Base-by-base conservation (phyloP, 306 rosid species). In the Prunus fruticosa region DNA sequence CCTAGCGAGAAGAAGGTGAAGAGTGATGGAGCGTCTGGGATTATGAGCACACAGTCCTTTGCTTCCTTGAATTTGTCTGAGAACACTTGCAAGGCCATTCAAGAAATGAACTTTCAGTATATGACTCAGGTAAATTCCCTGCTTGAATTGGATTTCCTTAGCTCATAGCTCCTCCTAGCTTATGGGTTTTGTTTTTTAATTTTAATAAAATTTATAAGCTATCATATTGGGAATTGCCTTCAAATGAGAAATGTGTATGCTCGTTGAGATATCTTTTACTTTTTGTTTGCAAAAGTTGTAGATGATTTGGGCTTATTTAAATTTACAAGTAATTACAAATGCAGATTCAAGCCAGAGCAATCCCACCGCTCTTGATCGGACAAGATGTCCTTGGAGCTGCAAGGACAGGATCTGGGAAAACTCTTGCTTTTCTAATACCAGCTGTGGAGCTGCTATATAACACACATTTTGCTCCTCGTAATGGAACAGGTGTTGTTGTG, bases 341-440 rank as follows among this genome's bases (percentile, higher is more conserved):
- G 86, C 80, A 92, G 99, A 95, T 95, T 86, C 99, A 95, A 88
- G 91, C 90, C 0, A 87, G 84, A 78, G 78, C 97, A 23, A 89
- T 90, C 58, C 97, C 97, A 0, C 90, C 90, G 2, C 91, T 89
- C 3, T 63, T 95, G 84, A 27, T 76, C 9, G 99, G 97, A 19
- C 86, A 82, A 78, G 97, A 95, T 74, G 96, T 95, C 53, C 93
- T 95, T 11, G 99, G 97, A 73, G 99, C 99, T 68, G 99, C 99
- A 1, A 90, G 99, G 71, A 95, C 99, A 6, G 99, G 99, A 62
- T 87, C 99, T 18, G 99, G 99, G 1, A 95, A 95, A 84, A 95
- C 99, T 14, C 97, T 92, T 67, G 97, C 99, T 13, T 95, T 95
- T 76, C 81, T 95, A 61, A 79, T 95, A 79, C 99, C 99, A 20